phyloP scores from a whole-genome alignment of 805 yeast species.

The Hyphopichia homilentoma region DNA sequence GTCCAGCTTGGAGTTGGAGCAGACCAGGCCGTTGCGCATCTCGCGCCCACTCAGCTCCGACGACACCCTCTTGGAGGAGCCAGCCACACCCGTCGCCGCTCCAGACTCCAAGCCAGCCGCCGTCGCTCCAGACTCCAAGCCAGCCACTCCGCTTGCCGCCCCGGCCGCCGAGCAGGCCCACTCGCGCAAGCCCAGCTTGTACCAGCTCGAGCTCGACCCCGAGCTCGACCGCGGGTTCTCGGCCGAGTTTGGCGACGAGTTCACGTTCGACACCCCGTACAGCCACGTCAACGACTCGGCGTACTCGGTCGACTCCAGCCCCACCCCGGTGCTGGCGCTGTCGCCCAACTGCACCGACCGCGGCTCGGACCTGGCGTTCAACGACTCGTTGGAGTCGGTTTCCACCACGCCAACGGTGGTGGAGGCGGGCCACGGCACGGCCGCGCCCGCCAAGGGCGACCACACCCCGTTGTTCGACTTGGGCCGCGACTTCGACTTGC shows the following conservation, averaged over 20 bases:
- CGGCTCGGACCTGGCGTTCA: constrained; percentile 10
- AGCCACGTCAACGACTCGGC: constrained; percentile 1
- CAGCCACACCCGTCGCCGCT: not conserved
- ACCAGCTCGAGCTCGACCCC: not conserved
- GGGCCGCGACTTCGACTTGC: not conserved
- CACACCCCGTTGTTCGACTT: constrained; percentile 3
- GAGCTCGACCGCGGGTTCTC: not conserved
- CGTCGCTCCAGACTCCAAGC: not conserved
- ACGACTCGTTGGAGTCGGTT: constrained; percentile 28
- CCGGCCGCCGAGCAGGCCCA: constrained; percentile 2
- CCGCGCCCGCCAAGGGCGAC: constrained; percentile 1
- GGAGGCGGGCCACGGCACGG: constrained; percentile 4
- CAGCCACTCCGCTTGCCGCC: not conserved
- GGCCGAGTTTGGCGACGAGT: not conserved
- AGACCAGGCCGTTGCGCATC: constrained; percentile 10
- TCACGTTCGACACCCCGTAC: constrained; percentile 1
- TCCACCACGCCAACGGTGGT: constrained; percentile 28
- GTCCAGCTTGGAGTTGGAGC: constrained; percentile 8
- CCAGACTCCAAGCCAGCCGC: too few relatives aligned
- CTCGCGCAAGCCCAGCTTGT: not conserved
- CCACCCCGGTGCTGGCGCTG: constrained; percentile 2
- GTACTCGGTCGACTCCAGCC: constrained; percentile 12
- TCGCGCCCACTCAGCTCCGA: constrained; percentile 7
- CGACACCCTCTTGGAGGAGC: constrained; percentile 8
- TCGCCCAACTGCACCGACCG: constrained; percentile 7